A percentile compares a stretch with the other conserved stretches of the same genome.
These are phyloP conservation scores for Auxenochlorella pyrenoidosa DNA, from an alignment of 139 green algal genomes.

Conservation along the genomic window DNA sequence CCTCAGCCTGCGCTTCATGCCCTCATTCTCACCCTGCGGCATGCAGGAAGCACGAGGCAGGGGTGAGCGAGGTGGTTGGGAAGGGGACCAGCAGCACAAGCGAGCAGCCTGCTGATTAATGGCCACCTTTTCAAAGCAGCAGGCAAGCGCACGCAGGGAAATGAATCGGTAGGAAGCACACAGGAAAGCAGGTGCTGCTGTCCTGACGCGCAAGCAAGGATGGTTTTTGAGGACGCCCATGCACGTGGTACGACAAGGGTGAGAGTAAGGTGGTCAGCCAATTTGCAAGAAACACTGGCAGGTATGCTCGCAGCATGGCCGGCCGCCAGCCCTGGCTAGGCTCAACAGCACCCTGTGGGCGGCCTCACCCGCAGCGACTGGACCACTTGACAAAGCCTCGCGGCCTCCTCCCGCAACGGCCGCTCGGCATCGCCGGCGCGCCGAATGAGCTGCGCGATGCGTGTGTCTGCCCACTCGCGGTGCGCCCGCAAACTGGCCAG, in stretches of 20 bases:
- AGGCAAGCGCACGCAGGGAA: too few species aligned
- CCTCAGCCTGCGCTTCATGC: not conserved
- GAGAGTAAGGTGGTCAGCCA: too few species aligned
- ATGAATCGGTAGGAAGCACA: too few species aligned
- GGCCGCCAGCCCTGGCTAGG: too few species aligned
- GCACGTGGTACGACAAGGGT: too few species aligned
- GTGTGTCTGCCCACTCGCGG: slow-evolving; percentile 42
- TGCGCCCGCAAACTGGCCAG: slow-evolving; percentile 18
- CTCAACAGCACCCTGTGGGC: too few species aligned
- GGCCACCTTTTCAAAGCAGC: too few species aligned
- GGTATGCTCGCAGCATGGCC: too few species aligned
- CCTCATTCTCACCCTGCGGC: slow-evolving; percentile 26
- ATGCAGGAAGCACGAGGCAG: not conserved
- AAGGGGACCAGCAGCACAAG: not conserved
- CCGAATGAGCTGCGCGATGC: slow-evolving; percentile 38
- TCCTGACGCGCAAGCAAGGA: too few species aligned
- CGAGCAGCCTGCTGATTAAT: not conserved
- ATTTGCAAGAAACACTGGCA: too few species aligned
- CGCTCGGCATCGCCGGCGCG: slow-evolving; percentile 34
- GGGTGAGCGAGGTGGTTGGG: not conserved
- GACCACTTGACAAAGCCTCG: slow-evolving; percentile 29
- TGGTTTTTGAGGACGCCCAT: too few species aligned
- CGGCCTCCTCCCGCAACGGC: slow-evolving; percentile 35
- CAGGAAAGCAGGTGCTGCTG: too few species aligned
- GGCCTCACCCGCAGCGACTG: not conserved